Conservation (phyloP, 2,329 filamentous ascomycete genomes). For the Aaosphaeria pasadenensis region DNA sequence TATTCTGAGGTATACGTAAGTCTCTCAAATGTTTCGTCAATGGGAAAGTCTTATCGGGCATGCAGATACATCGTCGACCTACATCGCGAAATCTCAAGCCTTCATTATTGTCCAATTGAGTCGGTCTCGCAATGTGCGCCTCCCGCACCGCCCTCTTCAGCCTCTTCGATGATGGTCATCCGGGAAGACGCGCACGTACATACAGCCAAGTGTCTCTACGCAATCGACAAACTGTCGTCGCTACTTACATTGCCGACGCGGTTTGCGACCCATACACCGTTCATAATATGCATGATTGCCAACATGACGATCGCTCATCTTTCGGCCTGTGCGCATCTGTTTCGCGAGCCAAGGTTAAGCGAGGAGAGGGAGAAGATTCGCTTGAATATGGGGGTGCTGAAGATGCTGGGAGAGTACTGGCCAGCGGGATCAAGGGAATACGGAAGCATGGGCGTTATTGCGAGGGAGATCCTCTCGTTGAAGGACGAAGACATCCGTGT, state of each 20-base stretch:
- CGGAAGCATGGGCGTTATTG: constrained; percentile 14
- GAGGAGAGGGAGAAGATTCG: constrained; percentile 21
- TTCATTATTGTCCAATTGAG: constrained; percentile 15
- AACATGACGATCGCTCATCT: constrained; percentile 24
- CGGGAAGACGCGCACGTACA: constrained; percentile 16
- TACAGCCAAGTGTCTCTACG: constrained; percentile 20
- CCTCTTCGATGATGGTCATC: constrained; percentile 1
- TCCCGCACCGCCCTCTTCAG: constrained; percentile 14
- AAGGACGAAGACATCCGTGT: constrained; percentile 13
- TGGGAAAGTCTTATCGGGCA: not conserved
- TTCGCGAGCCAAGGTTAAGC: constrained; percentile 14
- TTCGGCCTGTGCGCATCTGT: constrained; percentile 19
- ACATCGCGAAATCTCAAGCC: constrained; percentile 15
- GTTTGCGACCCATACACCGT: constrained; percentile 18
- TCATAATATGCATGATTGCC: constrained; percentile 26
- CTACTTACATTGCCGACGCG: constrained; percentile 20
- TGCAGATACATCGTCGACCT: constrained; percentile 19
- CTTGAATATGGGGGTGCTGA: constrained; percentile 21
- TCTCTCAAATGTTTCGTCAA: not conserved
- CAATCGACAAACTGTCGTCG: constrained; percentile 13
- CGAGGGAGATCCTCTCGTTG: constrained; percentile 12
- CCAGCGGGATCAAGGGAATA: constrained; percentile 14
- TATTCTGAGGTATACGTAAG: constrained; percentile 18
- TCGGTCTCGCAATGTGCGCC: constrained; percentile 18
- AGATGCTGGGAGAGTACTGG: constrained; percentile 21